Conservation (phyloP, 73 alveolate genomes). For the Paramecium bursaria region DNA sequence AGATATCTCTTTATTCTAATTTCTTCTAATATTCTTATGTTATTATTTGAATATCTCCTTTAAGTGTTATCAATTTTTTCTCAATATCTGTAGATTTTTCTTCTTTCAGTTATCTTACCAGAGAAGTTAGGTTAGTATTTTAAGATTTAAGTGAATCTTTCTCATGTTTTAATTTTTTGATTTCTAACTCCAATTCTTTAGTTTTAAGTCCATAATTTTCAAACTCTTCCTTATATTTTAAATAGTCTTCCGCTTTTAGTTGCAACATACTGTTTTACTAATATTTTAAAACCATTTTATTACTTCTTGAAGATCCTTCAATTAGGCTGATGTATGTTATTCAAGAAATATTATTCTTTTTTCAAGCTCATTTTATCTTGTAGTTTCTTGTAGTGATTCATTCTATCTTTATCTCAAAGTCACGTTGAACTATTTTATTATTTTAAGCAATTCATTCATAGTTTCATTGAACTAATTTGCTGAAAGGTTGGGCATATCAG, state of each 20-base stretch:
- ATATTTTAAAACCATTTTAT: not conserved
- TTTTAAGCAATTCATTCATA: conserved; percentile 19
- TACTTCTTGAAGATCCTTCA: conserved; percentile 44
- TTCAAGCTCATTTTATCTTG: conserved; percentile 30
- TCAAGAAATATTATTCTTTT: conserved; percentile 30
- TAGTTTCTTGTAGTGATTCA: conserved; percentile 39
- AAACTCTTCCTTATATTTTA: conserved; percentile 9
- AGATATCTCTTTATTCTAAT: conserved; percentile 40
- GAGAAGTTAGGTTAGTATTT: not conserved
- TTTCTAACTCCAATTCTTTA: conserved; percentile 44
- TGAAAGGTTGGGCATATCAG: conserved; percentile 37
- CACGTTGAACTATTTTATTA: not conserved
- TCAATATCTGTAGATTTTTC: conserved; percentile 44
- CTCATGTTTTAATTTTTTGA: conserved; percentile 39
- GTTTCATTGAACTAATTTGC: conserved; percentile 25
- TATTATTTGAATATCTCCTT: not conserved
- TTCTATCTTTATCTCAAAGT: not conserved
- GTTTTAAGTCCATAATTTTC: conserved; percentile 17
- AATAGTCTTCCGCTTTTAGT: not conserved
- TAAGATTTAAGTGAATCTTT: conserved; percentile 48
- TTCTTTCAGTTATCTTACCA: conserved; percentile 39
- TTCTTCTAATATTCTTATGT: conserved; percentile 23
- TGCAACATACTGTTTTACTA: conserved; percentile 25
- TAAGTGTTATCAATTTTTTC: conserved; percentile 24
- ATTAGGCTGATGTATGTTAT: not conserved